Conservation (phyloP, 1,284 basidiomycete species). For the Cutaneotrichosporon daszewskae region DNA sequence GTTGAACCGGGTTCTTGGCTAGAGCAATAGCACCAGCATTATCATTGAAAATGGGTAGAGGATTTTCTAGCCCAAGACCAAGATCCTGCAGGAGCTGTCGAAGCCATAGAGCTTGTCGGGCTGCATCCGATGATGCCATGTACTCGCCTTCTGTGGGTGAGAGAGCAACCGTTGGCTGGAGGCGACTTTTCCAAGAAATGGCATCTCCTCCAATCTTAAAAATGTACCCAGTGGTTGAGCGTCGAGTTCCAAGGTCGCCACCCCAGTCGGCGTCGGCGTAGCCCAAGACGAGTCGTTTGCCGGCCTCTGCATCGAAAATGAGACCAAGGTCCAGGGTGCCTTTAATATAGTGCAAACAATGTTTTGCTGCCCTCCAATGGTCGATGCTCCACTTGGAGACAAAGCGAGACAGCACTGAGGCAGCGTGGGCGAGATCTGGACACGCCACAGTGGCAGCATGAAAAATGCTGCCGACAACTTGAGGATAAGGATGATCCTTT, state of each 20-base stretch:
- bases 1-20: not conserved
- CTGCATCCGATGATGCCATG: slow-evolving; percentile 17
- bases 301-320: slow-evolving; percentile 2
- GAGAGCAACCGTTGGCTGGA: slow-evolving; percentile 25
- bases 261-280: slow-evolving; percentile 21
- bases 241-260: slow-evolving; percentile 14
- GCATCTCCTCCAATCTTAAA: slow-evolving; percentile 19
- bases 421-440: slow-evolving; percentile 23
- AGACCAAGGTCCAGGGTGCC: slow-evolving; percentile 13
- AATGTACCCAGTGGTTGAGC: slow-evolving; percentile 29
- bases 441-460: slow-evolving; percentile 19
- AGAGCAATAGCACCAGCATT: not conserved
- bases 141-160: slow-evolving; percentile 22
- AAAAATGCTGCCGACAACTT: slow-evolving; percentile 12
- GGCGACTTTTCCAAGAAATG: slow-evolving; percentile 20
- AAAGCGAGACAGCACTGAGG: slow-evolving; percentile 14
- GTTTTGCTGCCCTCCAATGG: slow-evolving; percentile 24
- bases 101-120: slow-evolving; percentile 11
- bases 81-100: not conserved
- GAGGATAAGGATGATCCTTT: slow-evolving; percentile 3
- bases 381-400: slow-evolving; percentile 24
- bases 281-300: too few relatives aligned
- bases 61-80: not conserved
- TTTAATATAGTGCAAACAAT: slow-evolving; percentile 21
- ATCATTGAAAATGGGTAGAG: not conserved